A percentile compares a stretch with the other conserved stretches of the same genome.
phyloP scores from a whole-genome alignment of 2,329 filamentous ascomycete species.

The Capronia americana region DNA sequence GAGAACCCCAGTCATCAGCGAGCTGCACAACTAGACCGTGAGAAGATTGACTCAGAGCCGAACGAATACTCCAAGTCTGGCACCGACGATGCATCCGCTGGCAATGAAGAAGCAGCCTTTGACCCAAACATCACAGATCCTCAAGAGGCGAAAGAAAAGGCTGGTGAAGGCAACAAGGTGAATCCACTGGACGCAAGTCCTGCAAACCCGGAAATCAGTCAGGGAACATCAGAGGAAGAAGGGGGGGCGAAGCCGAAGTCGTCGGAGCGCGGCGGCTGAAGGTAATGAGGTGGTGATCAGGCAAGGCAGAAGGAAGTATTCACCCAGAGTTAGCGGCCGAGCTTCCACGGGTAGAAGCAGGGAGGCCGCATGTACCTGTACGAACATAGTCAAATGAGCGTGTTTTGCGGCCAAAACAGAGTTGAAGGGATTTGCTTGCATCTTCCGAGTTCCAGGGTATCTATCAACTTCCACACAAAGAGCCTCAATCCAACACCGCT shows the following conservation, averaged over 20 bases:
- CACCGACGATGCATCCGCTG: constrained; percentile 65
- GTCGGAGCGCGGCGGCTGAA: constrained; percentile 43
- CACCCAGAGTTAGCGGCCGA: not conserved
- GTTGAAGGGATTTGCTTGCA: not conserved
- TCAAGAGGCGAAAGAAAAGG: constrained; percentile 61
- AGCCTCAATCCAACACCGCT: not conserved
- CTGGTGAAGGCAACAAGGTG: constrained; percentile 49
- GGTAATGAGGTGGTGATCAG: constrained; percentile 32
- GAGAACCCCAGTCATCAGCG: constrained; percentile 28
- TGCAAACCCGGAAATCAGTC: constrained; percentile 64
- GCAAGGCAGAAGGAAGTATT: not conserved
- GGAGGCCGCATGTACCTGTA: not conserved
- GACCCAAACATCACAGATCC: constrained; percentile 71
- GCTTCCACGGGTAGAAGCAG: not conserved
- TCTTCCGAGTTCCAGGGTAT: not conserved
- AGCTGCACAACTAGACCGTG: constrained; percentile 54
- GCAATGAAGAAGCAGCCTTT: constrained; percentile 69
- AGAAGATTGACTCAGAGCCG: constrained; percentile 68
- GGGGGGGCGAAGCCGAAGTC: constrained; percentile 52
- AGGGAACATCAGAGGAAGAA: constrained; percentile 53
- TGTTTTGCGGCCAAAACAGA: not conserved
- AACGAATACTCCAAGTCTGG: constrained; percentile 73
- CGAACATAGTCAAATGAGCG: not conserved
- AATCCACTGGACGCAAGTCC: constrained; percentile 66
- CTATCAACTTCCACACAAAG: not conserved